Percentiles rank a stretch among this genome's conserved stretches.
Evolutionary conservation across 2,329 filamentous ascomycete species (phyloP).

Genomic region (Xylariaceae sp.): DNA sequence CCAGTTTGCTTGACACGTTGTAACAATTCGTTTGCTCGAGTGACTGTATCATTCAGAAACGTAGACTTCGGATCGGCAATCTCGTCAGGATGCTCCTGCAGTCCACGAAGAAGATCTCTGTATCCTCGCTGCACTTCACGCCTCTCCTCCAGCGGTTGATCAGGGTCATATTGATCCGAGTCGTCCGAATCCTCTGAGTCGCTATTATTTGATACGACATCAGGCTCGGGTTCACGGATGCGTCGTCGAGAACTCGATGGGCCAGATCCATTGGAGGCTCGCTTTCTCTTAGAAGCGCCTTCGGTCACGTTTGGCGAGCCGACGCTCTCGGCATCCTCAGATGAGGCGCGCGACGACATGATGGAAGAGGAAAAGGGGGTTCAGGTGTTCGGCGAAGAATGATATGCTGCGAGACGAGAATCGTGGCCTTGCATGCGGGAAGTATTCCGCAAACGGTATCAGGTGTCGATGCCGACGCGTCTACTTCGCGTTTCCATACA

Average conservation of each 20-base stretch:
- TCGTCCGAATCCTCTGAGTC: slow-evolving; percentile 16
- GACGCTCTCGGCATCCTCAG: slow-evolving; percentile 21
- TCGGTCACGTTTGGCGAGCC: slow-evolving; percentile 20
- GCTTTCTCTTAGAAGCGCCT: slow-evolving; percentile 30
- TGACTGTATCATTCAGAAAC: slow-evolving; percentile 60
- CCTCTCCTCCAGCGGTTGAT: slow-evolving; percentile 71
- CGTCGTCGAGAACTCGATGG: slow-evolving; percentile 29
- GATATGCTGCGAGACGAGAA: not conserved
- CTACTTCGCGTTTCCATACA: not conserved
- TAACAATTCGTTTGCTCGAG: slow-evolving; percentile 60
- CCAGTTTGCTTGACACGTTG: slow-evolving; percentile 75
- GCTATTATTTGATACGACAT: not conserved
- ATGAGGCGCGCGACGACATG: slow-evolving; percentile 26
- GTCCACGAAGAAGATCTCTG: slow-evolving; percentile 57
- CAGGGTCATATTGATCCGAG: slow-evolving; percentile 65
- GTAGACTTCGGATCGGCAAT: slow-evolving; percentile 61
- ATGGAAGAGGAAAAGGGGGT: not conserved
- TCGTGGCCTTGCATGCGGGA: not conserved
- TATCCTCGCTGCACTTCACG: slow-evolving; percentile 64
- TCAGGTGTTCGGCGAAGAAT: not conserved
- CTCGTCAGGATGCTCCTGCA: slow-evolving; percentile 64
- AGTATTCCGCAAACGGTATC: not conserved
- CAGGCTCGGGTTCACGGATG: slow-evolving; percentile 25
- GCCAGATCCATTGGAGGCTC: slow-evolving; percentile 29
- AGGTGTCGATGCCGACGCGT: not conserved